A percentile compares a stretch with the other conserved stretches of the same genome.
These are phyloP conservation scores for Nigrograna mackinnonii DNA, from an alignment of 2,329 filamentous ascomycete genomes.

Conservation along the genomic window DNA sequence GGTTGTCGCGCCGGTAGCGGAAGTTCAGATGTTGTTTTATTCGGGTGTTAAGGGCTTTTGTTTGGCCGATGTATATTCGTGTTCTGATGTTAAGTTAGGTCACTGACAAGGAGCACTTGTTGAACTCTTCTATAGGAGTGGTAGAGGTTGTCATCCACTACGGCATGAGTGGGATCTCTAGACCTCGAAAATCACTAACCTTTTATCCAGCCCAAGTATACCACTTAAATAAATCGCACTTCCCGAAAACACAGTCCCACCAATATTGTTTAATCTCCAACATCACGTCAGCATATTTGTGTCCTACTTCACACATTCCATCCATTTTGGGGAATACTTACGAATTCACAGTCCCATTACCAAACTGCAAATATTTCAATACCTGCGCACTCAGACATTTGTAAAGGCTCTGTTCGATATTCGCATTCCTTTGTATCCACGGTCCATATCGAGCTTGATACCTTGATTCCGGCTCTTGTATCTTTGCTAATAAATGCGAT, in stretches of 20 bases:
- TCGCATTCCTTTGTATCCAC: neutral
- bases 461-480: neutral
- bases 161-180: too few species aligned
- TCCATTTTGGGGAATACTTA: neutral
- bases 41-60: slow-evolving; percentile 23
- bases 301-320: neutral
- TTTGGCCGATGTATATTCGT: slow-evolving; percentile 37
- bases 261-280: neutral
- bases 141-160: too few species aligned
- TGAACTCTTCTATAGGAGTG: neutral
- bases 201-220: neutral
- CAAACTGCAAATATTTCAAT: neutral
- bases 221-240: neutral
- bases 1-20: slow-evolving; percentile 37
- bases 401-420: neutral
- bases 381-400: neutral
- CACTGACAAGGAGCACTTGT: neutral
- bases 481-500: neutral
- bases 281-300: neutral
- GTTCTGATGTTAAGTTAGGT: slow-evolving; percentile 6
- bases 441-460: neutral
- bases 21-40: slow-evolving; percentile 37
- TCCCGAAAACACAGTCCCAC: neutral
- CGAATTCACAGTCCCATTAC: neutral
- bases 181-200: neutral